phyloP scores from a whole-genome alignment of 768 basidiomycete genomes.

The Pulveroboletus sp. region DNA sequence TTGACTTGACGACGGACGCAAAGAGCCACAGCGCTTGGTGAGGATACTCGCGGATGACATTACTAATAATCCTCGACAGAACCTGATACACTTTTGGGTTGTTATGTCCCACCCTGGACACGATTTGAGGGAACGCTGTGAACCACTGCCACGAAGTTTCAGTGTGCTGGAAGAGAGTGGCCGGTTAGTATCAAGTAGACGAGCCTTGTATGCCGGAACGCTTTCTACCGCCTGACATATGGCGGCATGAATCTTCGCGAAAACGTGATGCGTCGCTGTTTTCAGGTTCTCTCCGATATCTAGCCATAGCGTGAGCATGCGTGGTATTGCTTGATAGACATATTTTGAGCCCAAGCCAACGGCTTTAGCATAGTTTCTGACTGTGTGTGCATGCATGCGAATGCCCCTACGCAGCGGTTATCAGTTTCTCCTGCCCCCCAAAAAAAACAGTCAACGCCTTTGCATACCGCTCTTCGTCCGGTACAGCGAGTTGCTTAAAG shows the following conservation, averaged over 20 bases:
- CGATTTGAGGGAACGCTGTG: slow-evolving; percentile 94
- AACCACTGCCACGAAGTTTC: slow-evolving; percentile 63
- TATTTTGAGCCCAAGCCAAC: slow-evolving; percentile 86
- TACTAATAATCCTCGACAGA: slow-evolving; percentile 61
- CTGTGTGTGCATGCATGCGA: slow-evolving; percentile 60
- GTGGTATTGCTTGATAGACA: slow-evolving; percentile 92
- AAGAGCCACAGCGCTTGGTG: slow-evolving; percentile 93
- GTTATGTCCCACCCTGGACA: slow-evolving; percentile 82
- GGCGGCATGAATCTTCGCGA: slow-evolving; percentile 51
- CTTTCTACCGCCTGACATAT: slow-evolving; percentile 52
- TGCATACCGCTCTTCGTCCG: slow-evolving; percentile 52
- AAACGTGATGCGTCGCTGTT: slow-evolving; percentile 34
- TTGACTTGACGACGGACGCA: slow-evolving; percentile 82
- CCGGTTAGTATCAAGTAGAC: slow-evolving; percentile 4
- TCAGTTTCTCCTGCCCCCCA: neutral
- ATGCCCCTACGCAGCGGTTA: slow-evolving; percentile 40
- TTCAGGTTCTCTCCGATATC: slow-evolving; percentile 66
- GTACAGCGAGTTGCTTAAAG: slow-evolving; percentile 47
- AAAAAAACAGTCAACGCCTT: neutral
- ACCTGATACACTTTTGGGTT: slow-evolving; percentile 56
- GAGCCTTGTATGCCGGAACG: slow-evolving; percentile 77
- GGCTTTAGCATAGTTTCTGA: slow-evolving; percentile 65
- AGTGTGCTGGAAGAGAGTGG: neutral
- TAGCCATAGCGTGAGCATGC: slow-evolving; percentile 91
- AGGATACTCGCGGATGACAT: slow-evolving; percentile 78